phyloP scores from a whole-genome alignment of 768 basidiomycete species.

The Amylocystis lapponica region DNA sequence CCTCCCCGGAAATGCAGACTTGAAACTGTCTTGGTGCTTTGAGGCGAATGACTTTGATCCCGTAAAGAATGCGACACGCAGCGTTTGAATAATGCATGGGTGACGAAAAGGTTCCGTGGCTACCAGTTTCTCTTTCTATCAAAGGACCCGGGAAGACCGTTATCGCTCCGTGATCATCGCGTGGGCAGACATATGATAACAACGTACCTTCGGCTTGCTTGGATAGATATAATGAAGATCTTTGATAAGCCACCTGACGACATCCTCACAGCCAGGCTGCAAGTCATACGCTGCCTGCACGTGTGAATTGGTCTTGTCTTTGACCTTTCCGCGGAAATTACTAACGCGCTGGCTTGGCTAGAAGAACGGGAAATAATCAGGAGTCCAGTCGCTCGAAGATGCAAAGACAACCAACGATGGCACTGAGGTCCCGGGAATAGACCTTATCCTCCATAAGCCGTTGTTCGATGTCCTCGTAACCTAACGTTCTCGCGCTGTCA shows the following conservation, averaged over 20 bases:
- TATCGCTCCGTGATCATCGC: neutral
- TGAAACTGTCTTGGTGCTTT: neutral
- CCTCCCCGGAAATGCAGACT: neutral
- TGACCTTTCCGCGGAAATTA: constrained; percentile 3
- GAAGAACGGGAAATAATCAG: neutral
- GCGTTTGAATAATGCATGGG: neutral
- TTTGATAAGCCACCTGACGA: neutral
- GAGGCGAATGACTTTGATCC: neutral
- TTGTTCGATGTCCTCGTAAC: neutral
- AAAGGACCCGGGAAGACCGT: neutral
- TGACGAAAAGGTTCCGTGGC: constrained; percentile 4
- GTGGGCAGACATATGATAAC: neutral
- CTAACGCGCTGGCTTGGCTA: constrained; percentile 8
- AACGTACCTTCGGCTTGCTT: neutral
- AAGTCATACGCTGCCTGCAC: neutral
- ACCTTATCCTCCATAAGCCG: neutral
- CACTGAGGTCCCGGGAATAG: neutral
- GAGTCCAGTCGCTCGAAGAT: neutral
- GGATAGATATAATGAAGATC: constrained; percentile 5
- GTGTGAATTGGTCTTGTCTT: constrained; percentile 2
- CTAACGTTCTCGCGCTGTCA: neutral
- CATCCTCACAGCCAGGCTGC: neutral
- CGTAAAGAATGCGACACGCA: constrained; percentile 2
- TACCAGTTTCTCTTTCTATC: neutral
- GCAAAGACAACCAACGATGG: too few relatives aligned